Base-by-base conservation (phyloP, 2,329 filamentous ascomycete species). In the Aspergillaceae sp. region DNA sequence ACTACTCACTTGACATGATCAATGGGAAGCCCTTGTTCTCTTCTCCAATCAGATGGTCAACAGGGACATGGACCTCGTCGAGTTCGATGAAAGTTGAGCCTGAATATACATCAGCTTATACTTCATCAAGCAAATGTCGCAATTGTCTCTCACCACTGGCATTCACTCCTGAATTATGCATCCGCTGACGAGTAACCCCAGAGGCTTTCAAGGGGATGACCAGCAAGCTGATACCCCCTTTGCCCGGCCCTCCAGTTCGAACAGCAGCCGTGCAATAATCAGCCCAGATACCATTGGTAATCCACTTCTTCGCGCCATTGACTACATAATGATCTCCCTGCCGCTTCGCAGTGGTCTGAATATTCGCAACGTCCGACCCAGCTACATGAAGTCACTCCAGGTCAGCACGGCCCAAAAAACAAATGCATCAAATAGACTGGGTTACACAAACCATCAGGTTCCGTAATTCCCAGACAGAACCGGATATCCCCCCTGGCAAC, bases 1-100 rank as follows among this genome's bases (percentile, higher is more conserved):
- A 1, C 36, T 8, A 54, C 58, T 51, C 56, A 65, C 74, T 86
- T 35, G 79, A 82, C 82, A 86, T 86, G 57, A 85, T 78, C 55
- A 86, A 84, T 42, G 73, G 74, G 77, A 88, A 87, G 1, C 84
- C 84, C 59, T 77, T 69, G 30, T 84, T 84, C 61, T 87, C 84
- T 27, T 73, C 56, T 1, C 84, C 84, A 42, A 88, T 79, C 6
- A 87, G 65, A 55, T 88, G 86, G 58, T 79, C 76, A 0, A 77
- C 74, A 0, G 84, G 84, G 0, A 89, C 84, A 48, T 77, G 74
- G 2, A 87, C 84, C 44, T 87, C 82, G 52, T 87, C 83, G 1
- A 89, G 72, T 59, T 86, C 82, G 53, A 88, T 83, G 61, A 79
- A 79, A 0, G 75, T 77, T 4, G 76, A 72, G 1, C 69, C 74